Base-by-base conservation (phyloP, 2,329 filamentous ascomycete genomes). In the Xylariomycetidae sp. region DNA sequence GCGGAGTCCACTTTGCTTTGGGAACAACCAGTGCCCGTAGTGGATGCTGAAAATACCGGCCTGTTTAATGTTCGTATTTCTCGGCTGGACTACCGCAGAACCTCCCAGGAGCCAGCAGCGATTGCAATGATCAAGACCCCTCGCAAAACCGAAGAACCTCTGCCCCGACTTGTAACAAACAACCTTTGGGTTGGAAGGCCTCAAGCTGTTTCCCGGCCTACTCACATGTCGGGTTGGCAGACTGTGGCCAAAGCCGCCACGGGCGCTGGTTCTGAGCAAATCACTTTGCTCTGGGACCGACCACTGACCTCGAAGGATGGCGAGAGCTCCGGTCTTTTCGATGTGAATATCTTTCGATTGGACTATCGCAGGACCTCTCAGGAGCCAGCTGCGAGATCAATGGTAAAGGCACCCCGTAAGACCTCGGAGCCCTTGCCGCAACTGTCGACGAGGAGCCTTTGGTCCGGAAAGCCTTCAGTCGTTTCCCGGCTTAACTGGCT, bases 381-480 rank as follows among this genome's bases (percentile, higher is more conserved):
- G 33, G 35, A 46, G 25, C 59, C 59, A 19, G 58, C 56, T 25
- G 59, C 56, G n/a, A 39, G 57, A 16, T 27, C 37, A 20, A 54
- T 59, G 45, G 32, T 35, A 12, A 54, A 51, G 25, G 54, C 46
- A 31, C 37, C 44, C 36, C 46, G 41, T 15, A 30, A 32, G 25
- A 27, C 16, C 9, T 37, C 5, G 30, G 39, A 45, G 13, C 12
- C 43, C n/a, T 16, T 42, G 15, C 26, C 35, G 15, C 25, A 8
- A 11, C 32, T 49, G 25, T 41, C 25, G 18, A 52, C 40, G 25
- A 38, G 25, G 12, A 37, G 32, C 5, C 45, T 53, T 12, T 53
- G 50, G 50, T 30, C 31, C 8, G 26, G 16, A 15, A n/a, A n/a
- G n/a, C n/a, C n/a, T n/a, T n/a, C n/a, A n/a, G n/a, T n/a, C n/a